Base-by-base conservation (phyloP, 371 early-diverging fungal species). In the Mucor circinelloides region DNA sequence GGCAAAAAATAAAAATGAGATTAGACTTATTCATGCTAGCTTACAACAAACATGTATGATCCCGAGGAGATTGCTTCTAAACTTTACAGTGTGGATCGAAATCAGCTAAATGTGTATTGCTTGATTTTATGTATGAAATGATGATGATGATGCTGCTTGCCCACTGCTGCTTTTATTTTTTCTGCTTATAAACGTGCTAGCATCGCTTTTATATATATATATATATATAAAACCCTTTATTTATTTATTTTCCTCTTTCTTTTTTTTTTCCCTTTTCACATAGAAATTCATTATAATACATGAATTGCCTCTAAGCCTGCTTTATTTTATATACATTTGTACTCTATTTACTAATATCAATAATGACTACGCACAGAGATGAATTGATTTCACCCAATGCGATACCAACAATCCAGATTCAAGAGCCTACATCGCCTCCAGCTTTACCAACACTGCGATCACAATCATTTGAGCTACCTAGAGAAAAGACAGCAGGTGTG, bases 401-500 rank as follows among this genome's bases (percentile, higher is more conserved):
- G 30, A 62, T 52, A 52, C 63, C 64, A 3, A 31, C 30, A 10
- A 64, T 64, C 38, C 30, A 56, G 25, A 28, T 44, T 15, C 42
- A 60, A 57, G 65, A 57, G 15, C 58, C 57, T n/a, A 21, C 42
- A 32, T 32, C 31, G 44, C 23, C 5, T 2, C 32, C 48, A 19
- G 50, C 42, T 19, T 31, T 48, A n/a, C 46, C 60, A 19, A 40
- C 52, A 2, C 17, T 46, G 10, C 55, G 67, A 56, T 67, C 67
- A 13, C 62, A 67, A n/a, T 67, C 67, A 19, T 56, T 67, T 32
- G 67, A 57, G 25, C 10, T 46, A 9, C 62, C 67, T 2, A 54
- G 67, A 62, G 58, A 31, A 36, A 62, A 62, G 23, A 23, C 31
- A 36, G 17, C 50, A 62, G 63, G 54, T 15, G 54, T n/a, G 15